Base-by-base conservation (phyloP, 805 yeast species). In the Candida stauntonica region DNA sequence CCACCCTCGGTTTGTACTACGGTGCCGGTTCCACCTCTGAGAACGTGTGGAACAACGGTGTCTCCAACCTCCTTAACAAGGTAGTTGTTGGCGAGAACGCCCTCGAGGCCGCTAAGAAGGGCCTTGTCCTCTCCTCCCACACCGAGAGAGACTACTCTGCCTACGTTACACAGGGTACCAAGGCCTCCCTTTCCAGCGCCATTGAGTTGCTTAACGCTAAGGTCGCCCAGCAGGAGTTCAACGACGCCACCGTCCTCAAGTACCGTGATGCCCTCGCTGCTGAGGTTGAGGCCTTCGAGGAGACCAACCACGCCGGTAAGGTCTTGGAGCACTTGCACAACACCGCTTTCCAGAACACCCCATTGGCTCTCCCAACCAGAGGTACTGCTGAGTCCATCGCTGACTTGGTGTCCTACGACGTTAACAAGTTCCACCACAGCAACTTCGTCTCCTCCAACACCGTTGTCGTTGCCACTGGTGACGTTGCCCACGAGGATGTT, bases 341-440 rank as follows among this genome's bases (percentile, higher is more conserved):
- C 44, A 75, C 89, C 46, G 95, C 94, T 39, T 85, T 79, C 82
- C 95, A 85, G 68, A 86, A 87, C 57, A 79, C 86, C 56, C 79
- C 93, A 21, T 70, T 85, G 50, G 83, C 82, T 38, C 69, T 85
- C 60, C 93, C 95, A 63, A 70, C 75, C 29, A 70, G 73, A 55
- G 95, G 95, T 72, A 83, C 86, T 48, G 51, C 68, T 26, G 93
- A 83, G 46, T 69, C 86, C 34, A 52, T 85, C 31, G 62, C 68
- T 23, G 73, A 72, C 44, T 68, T 85, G 58, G 78, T 77, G 48
- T 46, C 70, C 33, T 63, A 67, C 55, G 95, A 85, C 63, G 57
- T 83, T 43, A 55, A 63, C 44, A 63, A 72, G 42, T 81, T 79
- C 60, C 68, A 75, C 54, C 65, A 67, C 42, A 70, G 68, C 59